phyloP scores from a whole-genome alignment of 768 basidiomycete species.

The Amanita muscaria region DNA sequence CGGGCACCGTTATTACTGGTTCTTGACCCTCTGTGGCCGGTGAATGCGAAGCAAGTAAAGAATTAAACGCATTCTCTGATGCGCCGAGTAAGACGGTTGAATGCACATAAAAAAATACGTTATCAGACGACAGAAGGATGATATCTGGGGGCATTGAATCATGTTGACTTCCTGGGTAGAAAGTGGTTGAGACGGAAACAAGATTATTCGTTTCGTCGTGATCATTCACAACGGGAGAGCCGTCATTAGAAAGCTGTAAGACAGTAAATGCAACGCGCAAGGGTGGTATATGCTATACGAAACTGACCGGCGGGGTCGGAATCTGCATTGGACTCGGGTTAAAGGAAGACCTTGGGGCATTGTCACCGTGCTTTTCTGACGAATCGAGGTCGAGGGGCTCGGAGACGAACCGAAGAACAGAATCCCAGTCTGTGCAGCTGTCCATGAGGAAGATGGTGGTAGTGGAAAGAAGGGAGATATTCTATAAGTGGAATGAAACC shows the following conservation, averaged over 20 bases:
- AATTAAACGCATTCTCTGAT: conserved; percentile 59
- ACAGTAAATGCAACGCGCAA: not conserved
- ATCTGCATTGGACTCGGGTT: conserved; percentile 29
- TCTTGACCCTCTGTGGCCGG: conserved; percentile 35
- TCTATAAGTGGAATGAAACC: conserved; percentile 6
- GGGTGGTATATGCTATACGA: not conserved
- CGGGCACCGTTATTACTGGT: conserved; percentile 44
- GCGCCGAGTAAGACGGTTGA: conserved; percentile 43
- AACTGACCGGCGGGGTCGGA: conserved; percentile 58
- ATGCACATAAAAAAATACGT: conserved; percentile 82
- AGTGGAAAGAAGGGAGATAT: conserved; percentile 9
- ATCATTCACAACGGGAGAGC: conserved; percentile 33
- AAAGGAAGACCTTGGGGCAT: conserved; percentile 14
- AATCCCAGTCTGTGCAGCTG: conserved; percentile 43
- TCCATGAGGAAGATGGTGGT: conserved; percentile 12
- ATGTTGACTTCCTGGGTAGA: conserved; percentile 61
- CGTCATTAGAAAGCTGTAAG: conserved; percentile 36
- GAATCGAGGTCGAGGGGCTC: conserved; percentile 35
- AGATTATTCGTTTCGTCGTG: conserved; percentile 27
- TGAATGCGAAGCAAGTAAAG: conserved; percentile 39
- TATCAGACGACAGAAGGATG: conserved; percentile 61
- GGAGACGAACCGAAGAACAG: conserved; percentile 52
- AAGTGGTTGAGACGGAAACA: conserved; percentile 78
- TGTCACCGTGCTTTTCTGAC: conserved; percentile 27
- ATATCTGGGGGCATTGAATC: conserved; percentile 50